Evolutionary conservation across 2,329 filamentous ascomycete species (phyloP), one percentile per base, ranked within the genome.

Genomic region (Chalaropsis ovoidea): DNA sequence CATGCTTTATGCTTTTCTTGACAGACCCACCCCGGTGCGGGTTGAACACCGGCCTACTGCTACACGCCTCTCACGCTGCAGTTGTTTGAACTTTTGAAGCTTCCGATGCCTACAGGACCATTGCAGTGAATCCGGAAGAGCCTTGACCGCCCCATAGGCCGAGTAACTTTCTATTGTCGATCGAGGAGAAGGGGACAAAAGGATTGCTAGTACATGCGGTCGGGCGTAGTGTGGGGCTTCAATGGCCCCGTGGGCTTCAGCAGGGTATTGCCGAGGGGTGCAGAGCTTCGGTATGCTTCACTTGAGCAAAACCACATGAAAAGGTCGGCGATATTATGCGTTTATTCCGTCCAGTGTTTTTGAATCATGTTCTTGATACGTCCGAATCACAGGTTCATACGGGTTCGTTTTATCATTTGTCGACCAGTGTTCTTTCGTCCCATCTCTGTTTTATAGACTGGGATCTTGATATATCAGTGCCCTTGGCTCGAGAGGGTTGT

Each of bases 361-460:
- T 1, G 19, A 52, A 52, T 24, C 19, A 52, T 24, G 35, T 22
- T 35, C 22, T 58, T 58, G 11, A 35, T n/a, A 58, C 24, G 52
- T 13, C 17, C 11, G 52, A 58, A 58, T 35, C 43, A 58, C 13
- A 31, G 52, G 15, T 17, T 58, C 8, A 35, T 35, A 58, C 27
- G 11, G 52, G 19, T 58, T 39, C 13, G 52, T 58, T 58, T 58
- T 31, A n/a, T 27, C 11, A 22, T 13, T 39, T 31, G 52, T 35
- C 24, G 13, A n/a, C 5, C 35, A 39, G 24, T 8, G 22, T 22
- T 43, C 45, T 62, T 62, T 62, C 61, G 45, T 62, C 61, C 61
- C 61, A 62, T 45, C 61, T 62, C 24, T 47, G 22, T 62, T n/a
- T 62, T 62, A 62, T 62, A 62, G 61, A 45, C 61, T 19, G 42